Evolutionary conservation across 2,329 filamentous ascomycete genomes (phyloP), one percentile per base, ranked within the genome.

Genomic region (Trichophyton verrucosum): DNA sequence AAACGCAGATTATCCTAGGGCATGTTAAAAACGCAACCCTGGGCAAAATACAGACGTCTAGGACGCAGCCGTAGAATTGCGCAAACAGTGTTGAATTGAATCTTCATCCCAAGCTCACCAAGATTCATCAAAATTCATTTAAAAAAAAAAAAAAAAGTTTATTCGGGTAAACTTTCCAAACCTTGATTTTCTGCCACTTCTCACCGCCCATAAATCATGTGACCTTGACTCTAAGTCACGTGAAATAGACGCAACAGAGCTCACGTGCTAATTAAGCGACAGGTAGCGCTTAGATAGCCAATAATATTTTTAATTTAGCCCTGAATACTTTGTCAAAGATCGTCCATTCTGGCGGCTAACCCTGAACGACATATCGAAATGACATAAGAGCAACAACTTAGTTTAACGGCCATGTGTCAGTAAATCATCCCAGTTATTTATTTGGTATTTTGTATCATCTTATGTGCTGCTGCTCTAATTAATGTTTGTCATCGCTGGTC

Each of bases 111-210:
- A 55, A 55, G n/a, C 9, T 55, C 49, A 17, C 17, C 30, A n/a
- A 55, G 17, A 13, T 17, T 30, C 24, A 55, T 55, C 30, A 7
- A 36, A 53, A 30, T 7, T 27, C 24, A 6, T 27, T 27, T 27
- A 27, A 27, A 6, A 6, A 27, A 27, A 24, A 3, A 40, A 57
- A 58, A 58, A 58, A 58, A 58, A 58, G 56, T 9, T 57, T n/a
- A 9, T 24, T 57, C 33, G 55, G 56, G 57, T 61, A 59, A 59
- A 61, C 47, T 53, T 36, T 33, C 24, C 15, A 17, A 27, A 55
- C 11, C 15, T 33, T 33, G 15, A n/a, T 55, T 55, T 55, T 33
- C 27, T 55, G 51, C 24, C 49, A 9, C 27, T 13, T 24, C 15
- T 55, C 22, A 55, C 27, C 24, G 51, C 27, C 51, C 2, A 13